These are phyloP conservation scores for Morella rubra DNA, from an alignment of 306 rosid genomes.

Conservation along the genomic window DNA sequence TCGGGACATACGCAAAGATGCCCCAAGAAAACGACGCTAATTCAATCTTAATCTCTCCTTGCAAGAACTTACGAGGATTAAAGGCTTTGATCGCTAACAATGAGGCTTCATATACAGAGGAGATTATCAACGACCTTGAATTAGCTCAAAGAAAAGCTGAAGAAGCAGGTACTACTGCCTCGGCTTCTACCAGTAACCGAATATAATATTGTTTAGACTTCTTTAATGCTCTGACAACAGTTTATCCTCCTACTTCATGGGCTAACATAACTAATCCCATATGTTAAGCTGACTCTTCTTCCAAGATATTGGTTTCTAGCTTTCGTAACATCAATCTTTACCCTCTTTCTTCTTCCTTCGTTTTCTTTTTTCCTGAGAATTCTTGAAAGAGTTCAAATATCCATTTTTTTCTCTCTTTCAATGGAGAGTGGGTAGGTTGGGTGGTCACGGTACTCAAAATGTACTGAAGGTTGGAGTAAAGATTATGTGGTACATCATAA, in stretches of 20 bases:
- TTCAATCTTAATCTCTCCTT: constrained; percentile 54
- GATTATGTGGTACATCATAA: constrained; percentile 29
- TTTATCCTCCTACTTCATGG: too few relatives aligned
- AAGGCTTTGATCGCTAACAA: constrained; percentile 46
- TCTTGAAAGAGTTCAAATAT: neutral
- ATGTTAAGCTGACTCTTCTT: too few relatives aligned
- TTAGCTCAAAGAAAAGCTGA: constrained; percentile 97
- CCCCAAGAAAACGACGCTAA: constrained; percentile 54
- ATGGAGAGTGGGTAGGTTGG: neutral
- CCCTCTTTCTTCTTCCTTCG: too few relatives aligned
- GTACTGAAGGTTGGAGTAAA: constrained; percentile 10
- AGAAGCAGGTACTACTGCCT: constrained; percentile 71
- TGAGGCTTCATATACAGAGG: constrained; percentile 53
- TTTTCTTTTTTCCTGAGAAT: neutral
- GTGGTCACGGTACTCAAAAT: neutral
- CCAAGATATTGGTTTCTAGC: too few relatives aligned
- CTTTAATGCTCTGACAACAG: too few relatives aligned
- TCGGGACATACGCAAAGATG: constrained; percentile 36
- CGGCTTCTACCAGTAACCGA: too few relatives aligned
- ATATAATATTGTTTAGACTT: too few relatives aligned
- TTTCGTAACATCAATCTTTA: too few relatives aligned
- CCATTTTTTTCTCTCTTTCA: too few relatives aligned
- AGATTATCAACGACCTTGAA: constrained; percentile 77
- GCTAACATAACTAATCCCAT: too few relatives aligned
- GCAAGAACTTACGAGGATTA: constrained; percentile 67